Evolutionary conservation across 169 alveolate species (phyloP).

Genomic region (Babesia bovis): DNA sequence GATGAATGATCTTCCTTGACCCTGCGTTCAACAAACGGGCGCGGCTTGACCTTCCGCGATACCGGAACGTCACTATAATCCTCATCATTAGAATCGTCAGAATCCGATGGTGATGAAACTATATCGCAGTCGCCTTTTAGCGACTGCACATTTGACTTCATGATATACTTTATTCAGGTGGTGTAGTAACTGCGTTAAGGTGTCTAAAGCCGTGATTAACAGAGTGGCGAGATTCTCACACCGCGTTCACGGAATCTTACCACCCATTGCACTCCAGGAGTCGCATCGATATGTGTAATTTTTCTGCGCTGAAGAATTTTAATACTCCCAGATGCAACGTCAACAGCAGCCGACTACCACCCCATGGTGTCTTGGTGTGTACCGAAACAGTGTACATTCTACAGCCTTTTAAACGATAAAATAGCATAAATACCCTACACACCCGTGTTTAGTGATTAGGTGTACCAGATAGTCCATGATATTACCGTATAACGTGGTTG

Average conservation of each 20-base stretch:
- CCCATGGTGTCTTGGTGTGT: constrained; percentile 40
- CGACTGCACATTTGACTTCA: neutral
- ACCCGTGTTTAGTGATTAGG: too few species aligned
- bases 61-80: constrained; percentile 33
- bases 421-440: too few species aligned
- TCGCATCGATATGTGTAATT: too few species aligned
- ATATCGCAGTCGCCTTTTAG: neutral
- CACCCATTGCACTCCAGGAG: too few species aligned
- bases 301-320: too few species aligned
- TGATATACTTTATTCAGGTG: too few species aligned
- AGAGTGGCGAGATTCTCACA: neutral
- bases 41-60: neutral
- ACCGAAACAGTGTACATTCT: constrained; percentile 1
- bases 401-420: too few species aligned
- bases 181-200: neutral
- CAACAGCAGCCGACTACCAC: too few species aligned
- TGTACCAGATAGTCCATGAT: too few species aligned
- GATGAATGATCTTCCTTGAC: neutral
- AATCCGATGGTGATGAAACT: constrained; percentile 13
- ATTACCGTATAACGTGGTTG: too few species aligned
- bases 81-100: constrained; percentile 62
- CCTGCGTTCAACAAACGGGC: neutral
- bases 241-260: neutral
- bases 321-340: too few species aligned
- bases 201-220: neutral